Conservation (phyloP, 2,329 filamentous ascomycete species). For the Apiospora sp. region DNA sequence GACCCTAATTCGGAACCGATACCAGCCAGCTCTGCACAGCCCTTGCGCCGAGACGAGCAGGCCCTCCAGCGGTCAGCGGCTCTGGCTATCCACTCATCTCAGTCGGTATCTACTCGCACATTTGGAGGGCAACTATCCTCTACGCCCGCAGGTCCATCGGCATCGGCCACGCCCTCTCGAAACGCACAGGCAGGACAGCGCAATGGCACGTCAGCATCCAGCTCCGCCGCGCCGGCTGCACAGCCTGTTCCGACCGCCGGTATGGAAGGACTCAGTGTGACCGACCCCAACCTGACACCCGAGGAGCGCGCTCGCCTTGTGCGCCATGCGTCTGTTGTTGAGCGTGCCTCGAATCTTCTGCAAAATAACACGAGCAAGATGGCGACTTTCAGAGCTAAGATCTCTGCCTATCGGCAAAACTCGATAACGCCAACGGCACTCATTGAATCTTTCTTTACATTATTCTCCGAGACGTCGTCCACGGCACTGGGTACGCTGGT, state of each 20-base stretch:
- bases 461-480: constrained; percentile 81
- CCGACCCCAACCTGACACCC: constrained; percentile 65
- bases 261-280: constrained; percentile 60
- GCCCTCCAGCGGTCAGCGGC: constrained; percentile 93
- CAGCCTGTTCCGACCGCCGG: constrained; percentile 39
- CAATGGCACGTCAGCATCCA: constrained; percentile 38
- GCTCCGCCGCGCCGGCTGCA: constrained; percentile 37
- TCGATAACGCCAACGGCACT: constrained; percentile 77
- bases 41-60: constrained; percentile 83
- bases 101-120: constrained; percentile 78
- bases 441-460: constrained; percentile 85
- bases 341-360: constrained; percentile 83
- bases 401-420: constrained; percentile 79
- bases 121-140: constrained; percentile 87
- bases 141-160: constrained; percentile 44
- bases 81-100: constrained; percentile 88
- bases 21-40: constrained; percentile 79
- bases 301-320: constrained; percentile 83
- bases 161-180: constrained; percentile 51
- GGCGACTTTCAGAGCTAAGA: constrained; percentile 76
- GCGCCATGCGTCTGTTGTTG: constrained; percentile 84
- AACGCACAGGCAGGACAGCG: constrained; percentile 38
- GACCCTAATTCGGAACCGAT: constrained; percentile 87
- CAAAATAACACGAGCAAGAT: constrained; percentile 80
- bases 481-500: constrained; percentile 87